These are phyloP conservation scores for Dillenia turbinata DNA, from an alignment of 164 flowering plant species.

Conservation along the genomic window DNA sequence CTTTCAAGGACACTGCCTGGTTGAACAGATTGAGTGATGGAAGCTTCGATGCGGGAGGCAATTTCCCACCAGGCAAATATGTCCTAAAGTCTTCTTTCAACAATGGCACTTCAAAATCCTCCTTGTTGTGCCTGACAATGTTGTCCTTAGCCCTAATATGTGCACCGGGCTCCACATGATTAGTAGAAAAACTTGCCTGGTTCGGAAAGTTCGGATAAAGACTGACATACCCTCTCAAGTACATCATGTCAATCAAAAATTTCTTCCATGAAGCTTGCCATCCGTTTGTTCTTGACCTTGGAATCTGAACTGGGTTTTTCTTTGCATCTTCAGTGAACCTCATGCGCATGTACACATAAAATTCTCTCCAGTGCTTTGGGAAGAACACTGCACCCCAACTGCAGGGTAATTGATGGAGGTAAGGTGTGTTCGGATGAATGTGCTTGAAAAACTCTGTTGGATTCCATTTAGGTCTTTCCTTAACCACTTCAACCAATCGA, in stretches of 20 bases:
- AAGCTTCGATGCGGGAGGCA: constrained; percentile 84
- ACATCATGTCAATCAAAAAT: constrained; percentile 96
- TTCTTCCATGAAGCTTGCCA: constrained; percentile 99
- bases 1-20: constrained; percentile 76
- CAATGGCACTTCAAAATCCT: constrained; percentile 86
- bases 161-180: constrained; percentile 98
- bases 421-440: constrained; percentile 93
- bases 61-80: constrained; percentile 57
- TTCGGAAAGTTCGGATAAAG: constrained; percentile 92
- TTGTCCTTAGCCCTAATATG: constrained; percentile 90
- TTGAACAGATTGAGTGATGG: constrained; percentile 89
- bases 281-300: constrained; percentile 88
- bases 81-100: constrained; percentile 55
- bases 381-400: constrained; percentile 99
- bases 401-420: constrained; percentile 93
- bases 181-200: constrained; percentile 91
- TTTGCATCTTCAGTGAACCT: constrained; percentile 89
- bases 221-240: constrained; percentile 85
- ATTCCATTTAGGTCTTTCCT: constrained; percentile 94
- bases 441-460: constrained; percentile 72
- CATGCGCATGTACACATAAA: constrained; percentile 96
- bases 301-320: constrained; percentile 89
- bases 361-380: constrained; percentile 98
- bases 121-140: constrained; percentile 61
- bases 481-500: constrained; percentile 78